A percentile compares a stretch with the other conserved stretches of the same genome.
phyloP scores from a whole-genome alignment of 2,329 filamentous ascomycete genomes.

The Apiospora pterosperma region DNA sequence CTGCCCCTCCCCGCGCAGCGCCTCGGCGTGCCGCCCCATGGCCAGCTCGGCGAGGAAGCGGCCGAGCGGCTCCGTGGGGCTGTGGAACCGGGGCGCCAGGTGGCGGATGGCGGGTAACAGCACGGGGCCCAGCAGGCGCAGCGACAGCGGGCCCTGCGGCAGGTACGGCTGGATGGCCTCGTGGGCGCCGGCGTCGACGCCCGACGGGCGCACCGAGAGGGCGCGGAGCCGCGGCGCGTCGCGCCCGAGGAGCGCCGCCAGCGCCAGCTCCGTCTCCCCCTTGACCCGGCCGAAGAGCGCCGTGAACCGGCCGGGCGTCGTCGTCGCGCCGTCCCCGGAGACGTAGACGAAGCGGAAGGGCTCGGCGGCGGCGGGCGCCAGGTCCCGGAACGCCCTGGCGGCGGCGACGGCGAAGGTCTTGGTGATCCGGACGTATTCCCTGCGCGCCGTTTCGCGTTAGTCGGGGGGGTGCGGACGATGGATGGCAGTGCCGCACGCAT shows the following conservation, averaged over 20 bases:
- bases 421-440: constrained; percentile 56
- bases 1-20: constrained; percentile 13
- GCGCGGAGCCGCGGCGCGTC: constrained; percentile 44
- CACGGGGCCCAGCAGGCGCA: constrained; percentile 8
- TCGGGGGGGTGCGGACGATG: no score
- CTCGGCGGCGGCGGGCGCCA: constrained; percentile 34
- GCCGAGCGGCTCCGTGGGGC: constrained; percentile 43
- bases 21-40: constrained; percentile 33
- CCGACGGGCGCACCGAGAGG: constrained; percentile 56
- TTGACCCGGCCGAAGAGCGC: constrained; percentile 62
- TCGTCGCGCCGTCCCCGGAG: constrained; percentile 61
- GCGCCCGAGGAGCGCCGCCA: constrained; percentile 48
- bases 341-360: constrained; percentile 71
- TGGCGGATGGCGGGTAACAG: constrained; percentile 23
- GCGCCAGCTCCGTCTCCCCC: constrained; percentile 58
- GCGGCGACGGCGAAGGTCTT: constrained; percentile 62
- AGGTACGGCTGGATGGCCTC: constrained; percentile 38
- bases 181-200: constrained; percentile 50
- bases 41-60: constrained; percentile 42
- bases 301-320: constrained; percentile 51
- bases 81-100: constrained; percentile 18
- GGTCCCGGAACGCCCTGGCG: constrained; percentile 51
- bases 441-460: constrained; percentile 15
- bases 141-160: constrained; percentile 24
- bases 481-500: not conserved